Evolutionary conservation across 495 filamentous ascomycete species (phyloP), one percentile per base, ranked within the genome.

Genomic region (Xylaria nigripes): DNA sequence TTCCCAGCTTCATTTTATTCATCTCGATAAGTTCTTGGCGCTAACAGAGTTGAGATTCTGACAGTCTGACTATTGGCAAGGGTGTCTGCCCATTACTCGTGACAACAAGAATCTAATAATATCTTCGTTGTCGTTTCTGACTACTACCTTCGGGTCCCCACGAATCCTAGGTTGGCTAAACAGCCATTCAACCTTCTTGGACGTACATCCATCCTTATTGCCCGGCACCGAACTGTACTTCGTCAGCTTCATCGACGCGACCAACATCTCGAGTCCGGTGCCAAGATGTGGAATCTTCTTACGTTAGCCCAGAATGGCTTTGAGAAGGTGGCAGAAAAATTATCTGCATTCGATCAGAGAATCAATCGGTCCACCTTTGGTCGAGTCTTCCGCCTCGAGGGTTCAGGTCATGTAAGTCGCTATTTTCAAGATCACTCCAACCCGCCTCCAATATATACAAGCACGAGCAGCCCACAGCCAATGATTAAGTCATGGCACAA

Each of bases 351-450:
- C 41, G 68, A 77, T 29, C 52, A 68, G 6, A 54, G 56, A 24
- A 64, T 78, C 27, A 72, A 71, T 23, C 45, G 25, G 21, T 76
- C 76, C 0, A 71, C 78, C 15, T 75, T 89, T 57, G 87, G 87
- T 42, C 76, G 77, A 53, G 78, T 85, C 60, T 92, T 92, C 68
- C 79, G 79, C 24, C 78, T 92, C 6, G 81, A 86, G 48, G 81
- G 81, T 54, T 84, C 77, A 21, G 85, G 86, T 44, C 85, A 89
- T 74, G 77, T 79, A 67, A 70, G 76, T 67, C 43, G 25, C 67
- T 61, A 42, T 15, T n/a, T 15, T 36, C n/a, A 6, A 41, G 16
- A 22, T 22, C 43, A 24, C 40, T 42, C 60, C 24, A 52, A 4
- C 15, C 34, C 18, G 19, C 15, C 15, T 16, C 29, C n/a, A 22